phyloP scores from a whole-genome alignment of 2,329 filamentous ascomycete genomes.

The Aschersonia sp. region DNA sequence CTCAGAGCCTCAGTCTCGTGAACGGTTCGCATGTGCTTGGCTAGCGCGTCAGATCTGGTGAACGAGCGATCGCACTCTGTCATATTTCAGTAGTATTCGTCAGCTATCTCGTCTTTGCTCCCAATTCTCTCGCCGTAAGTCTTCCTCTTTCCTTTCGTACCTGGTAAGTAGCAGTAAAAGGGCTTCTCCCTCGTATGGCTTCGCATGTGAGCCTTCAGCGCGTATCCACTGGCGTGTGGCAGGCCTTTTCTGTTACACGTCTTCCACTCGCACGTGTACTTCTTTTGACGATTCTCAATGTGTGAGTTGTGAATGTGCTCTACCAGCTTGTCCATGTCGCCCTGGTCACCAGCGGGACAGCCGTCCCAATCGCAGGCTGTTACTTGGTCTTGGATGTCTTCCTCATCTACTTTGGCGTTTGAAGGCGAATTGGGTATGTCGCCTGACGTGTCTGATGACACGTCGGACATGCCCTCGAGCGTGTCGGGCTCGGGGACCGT shows the following conservation, averaged over 20 bases:
- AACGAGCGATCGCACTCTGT: constrained; percentile 94
- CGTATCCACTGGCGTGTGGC: constrained; percentile 89
- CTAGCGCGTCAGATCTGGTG: constrained; percentile 85
- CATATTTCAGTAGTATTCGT: background rate
- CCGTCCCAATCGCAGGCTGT: constrained; percentile 68
- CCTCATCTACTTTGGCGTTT: constrained; percentile 56
- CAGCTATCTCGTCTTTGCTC: too few species aligned
- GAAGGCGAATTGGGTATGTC: constrained; percentile 62
- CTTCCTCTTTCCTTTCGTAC: constrained; percentile 28
- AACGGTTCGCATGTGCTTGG: constrained; percentile 97
- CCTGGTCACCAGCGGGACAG: constrained; percentile 54
- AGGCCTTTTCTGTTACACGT: constrained; percentile 81
- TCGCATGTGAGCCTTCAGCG: constrained; percentile 90
- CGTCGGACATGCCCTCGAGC: constrained; percentile 48
- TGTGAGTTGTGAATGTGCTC: constrained; percentile 85
- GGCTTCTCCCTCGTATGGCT: constrained; percentile 97
- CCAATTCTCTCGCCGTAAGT: background rate
- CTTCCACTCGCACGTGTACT: constrained; percentile 96
- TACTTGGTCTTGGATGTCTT: constrained; percentile 64
- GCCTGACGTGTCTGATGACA: constrained; percentile 84
- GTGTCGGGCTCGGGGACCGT: constrained; percentile 34
- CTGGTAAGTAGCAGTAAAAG: constrained; percentile 89
- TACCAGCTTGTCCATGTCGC: constrained; percentile 70
- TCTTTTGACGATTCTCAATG: constrained; percentile 85
- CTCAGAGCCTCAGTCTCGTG: constrained; percentile 91